A percentile compares a stretch with the other conserved stretches of the same genome.
Conservation (phyloP, 148 eudicot species). For the Vaccinium macrocarpon region DNA sequence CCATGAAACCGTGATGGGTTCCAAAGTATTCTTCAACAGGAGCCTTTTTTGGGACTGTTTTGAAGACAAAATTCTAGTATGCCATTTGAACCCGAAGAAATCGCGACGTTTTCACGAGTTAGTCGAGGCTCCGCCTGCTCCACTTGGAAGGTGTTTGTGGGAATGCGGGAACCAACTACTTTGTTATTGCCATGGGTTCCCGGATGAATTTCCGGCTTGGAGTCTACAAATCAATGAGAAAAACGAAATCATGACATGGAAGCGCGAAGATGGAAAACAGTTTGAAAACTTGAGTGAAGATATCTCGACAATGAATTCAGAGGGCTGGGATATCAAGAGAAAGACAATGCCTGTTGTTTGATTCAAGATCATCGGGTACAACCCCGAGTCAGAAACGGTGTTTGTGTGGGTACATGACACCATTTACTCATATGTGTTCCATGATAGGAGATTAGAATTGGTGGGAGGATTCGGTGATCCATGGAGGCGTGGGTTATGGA, state of each 20-base stretch:
- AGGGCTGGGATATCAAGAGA: background rate
- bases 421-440: background rate
- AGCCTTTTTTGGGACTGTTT: constrained; percentile 21
- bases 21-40: constrained; percentile 11
- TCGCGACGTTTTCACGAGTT: background rate
- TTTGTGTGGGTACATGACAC: background rate
- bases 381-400: background rate
- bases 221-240: constrained; percentile 1
- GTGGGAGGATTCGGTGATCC: background rate
- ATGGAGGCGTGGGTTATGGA: background rate
- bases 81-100: background rate
- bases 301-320: constrained; percentile 2
- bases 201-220: constrained; percentile 11
- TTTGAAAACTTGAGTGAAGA: constrained; percentile 10
- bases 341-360: background rate
- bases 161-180: background rate
- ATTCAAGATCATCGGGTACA: constrained; percentile 14
- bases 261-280: background rate
- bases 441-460: background rate
- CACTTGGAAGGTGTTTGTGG: constrained; percentile 21
- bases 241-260: background rate
- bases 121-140: constrained; percentile 9
- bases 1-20: constrained; percentile 6
- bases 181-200: constrained; percentile 10
- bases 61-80: constrained; percentile 5